Base-by-base conservation (phyloP, 306 rosid genomes). In the Sindora glabra region DNA sequence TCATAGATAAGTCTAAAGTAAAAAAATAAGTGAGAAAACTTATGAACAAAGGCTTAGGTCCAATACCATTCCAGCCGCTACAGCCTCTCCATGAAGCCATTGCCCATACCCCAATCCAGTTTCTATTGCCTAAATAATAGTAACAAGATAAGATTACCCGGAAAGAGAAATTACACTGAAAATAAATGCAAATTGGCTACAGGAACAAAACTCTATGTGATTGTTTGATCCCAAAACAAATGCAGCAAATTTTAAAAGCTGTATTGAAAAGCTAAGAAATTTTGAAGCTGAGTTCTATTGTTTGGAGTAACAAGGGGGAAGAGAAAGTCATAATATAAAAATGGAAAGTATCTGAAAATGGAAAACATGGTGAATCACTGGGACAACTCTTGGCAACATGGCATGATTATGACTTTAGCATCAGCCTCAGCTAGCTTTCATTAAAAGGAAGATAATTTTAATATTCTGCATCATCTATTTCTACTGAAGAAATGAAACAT, bases 51-150 rank as follows among this genome's bases (percentile, higher is more conserved):
- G 18, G 57, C 18, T 58, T 15, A 30, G 45, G 51, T 44, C 46
- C 30, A 56, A 41, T 86, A 86, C 99, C 95, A 4, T 89, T 79
- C 95, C 99, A 56, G 89, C 94, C 25, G 97, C 97, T 82, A 94
- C 90, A 64, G 95, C 99, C 81, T 94, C 99, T 68, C 99, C 99
- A 41, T 89, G 99, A 71, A 94, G 89, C 97, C 99, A 94, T 70
- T 84, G 74, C 19, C 99, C 97, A 59, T 94, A 82, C 78, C 99
- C 97, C 21, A 78, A 58, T 18, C 87, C 87, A 47, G 85, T 89
- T 79, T 94, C 97, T 70, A 86, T 94, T 42, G 97, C 99, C 99
- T 89, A 60, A 68, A 63, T 17, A 56, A 64, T 76, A 30, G 39
- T 33, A 74, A 64, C 34, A 25, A 45, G 51, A 42, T 56, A 63